Percentiles rank a stretch among this genome's conserved stretches.
Conservation (phyloP, 495 filamentous ascomycete genomes). For the Cercophora samala region DNA sequence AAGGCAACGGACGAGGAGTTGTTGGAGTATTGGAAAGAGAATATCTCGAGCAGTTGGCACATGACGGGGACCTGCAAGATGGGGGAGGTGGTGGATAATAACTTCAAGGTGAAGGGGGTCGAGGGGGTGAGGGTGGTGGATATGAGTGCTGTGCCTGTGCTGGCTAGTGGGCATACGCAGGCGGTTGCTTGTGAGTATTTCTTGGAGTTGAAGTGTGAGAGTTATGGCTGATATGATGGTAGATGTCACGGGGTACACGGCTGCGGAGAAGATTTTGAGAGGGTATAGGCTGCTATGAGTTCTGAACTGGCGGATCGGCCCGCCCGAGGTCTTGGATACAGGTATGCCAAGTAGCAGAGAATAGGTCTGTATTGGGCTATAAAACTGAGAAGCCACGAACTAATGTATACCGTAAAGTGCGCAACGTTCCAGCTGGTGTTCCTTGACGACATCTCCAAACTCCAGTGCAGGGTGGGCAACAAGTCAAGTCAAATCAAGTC, state of each 20-base stretch:
- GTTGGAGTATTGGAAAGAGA: conserved; percentile 45
- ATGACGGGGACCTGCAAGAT: conserved; percentile 63
- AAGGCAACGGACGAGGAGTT: conserved; percentile 52
- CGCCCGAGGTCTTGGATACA: too few relatives aligned
- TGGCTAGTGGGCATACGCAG: conserved; percentile 40
- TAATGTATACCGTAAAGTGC: too few relatives aligned
- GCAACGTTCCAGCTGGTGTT: too few relatives aligned
- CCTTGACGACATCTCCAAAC: too few relatives aligned
- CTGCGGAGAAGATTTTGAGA: conserved; percentile 43
- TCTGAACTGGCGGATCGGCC: too few relatives aligned
- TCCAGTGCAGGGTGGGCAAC: too few relatives aligned
- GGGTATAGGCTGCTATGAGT: conserved; percentile 42
- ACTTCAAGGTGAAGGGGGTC: conserved; percentile 54
- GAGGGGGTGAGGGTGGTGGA: conserved; percentile 59
- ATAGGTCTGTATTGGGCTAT: too few relatives aligned
- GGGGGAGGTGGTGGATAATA: conserved; percentile 58
- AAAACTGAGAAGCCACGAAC: too few relatives aligned
- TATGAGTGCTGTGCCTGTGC: conserved; percentile 62
- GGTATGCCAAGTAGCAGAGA: too few relatives aligned
- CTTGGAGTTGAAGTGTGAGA: background rate
- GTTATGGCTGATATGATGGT: background rate
- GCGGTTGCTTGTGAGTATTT: conserved; percentile 30
- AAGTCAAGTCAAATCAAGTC: too few relatives aligned
- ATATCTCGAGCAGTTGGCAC: conserved; percentile 47
- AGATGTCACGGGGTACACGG: conserved; percentile 37